These are phyloP conservation scores for Lathyrus oleraceus DNA, from an alignment of 306 rosid genomes.

Conservation along the genomic window DNA sequence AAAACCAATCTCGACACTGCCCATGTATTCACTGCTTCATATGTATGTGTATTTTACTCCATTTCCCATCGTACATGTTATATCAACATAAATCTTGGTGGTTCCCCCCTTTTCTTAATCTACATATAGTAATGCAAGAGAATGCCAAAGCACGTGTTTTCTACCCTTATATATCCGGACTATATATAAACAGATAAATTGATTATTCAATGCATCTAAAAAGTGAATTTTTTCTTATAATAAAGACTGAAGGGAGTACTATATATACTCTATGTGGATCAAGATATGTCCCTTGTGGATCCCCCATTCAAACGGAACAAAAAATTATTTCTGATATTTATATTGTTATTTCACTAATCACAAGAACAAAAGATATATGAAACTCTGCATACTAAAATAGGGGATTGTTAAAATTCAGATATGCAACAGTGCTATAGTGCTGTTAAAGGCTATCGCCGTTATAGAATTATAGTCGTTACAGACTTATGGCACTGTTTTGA, in stretches of 20 bases:
- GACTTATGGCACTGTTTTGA: too few species aligned
- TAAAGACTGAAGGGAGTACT: not conserved
- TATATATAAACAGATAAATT: too few species aligned
- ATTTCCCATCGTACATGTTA: conserved; percentile 9
- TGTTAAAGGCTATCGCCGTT: too few species aligned
- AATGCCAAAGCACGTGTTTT: not conserved
- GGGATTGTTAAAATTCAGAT: too few species aligned
- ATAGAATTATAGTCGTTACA: too few species aligned
- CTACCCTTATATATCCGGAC: not conserved
- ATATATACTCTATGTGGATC: not conserved
- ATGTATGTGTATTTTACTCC: not conserved
- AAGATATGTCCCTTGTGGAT: not conserved
- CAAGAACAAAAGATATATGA: conserved; percentile 1
- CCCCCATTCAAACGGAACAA: conserved; percentile 7
- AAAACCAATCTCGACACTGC: not conserved
- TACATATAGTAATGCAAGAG: conserved; percentile 8
- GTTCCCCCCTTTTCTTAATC: conserved; percentile 5
- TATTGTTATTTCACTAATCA: not conserved
- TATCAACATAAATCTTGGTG: not conserved
- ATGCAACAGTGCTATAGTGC: too few species aligned
- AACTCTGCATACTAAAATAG: not conserved
- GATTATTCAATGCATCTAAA: too few species aligned
- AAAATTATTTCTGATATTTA: not conserved
- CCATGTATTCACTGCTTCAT: not conserved
- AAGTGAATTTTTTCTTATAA: too few species aligned